These are phyloP conservation scores for Leptodermis oblonga DNA, from an alignment of 257 asterid genomes.

Conservation along the genomic window DNA sequence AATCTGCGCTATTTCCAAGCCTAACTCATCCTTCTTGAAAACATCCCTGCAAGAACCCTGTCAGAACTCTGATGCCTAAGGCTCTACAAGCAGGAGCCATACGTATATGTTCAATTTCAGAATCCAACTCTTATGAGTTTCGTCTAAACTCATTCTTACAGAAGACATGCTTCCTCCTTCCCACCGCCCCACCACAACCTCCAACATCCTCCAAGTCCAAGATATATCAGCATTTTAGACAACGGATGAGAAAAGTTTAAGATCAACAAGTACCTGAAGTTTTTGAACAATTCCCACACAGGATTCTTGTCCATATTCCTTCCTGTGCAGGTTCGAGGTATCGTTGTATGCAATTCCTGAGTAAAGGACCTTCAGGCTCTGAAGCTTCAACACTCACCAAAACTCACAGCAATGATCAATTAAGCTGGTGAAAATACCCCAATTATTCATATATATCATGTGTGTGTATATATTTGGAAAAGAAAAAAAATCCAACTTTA, in stretches of 20 bases:
- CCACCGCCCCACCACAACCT: background rate
- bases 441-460: background rate
- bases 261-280: constrained; percentile 23
- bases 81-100: background rate
- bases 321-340: constrained; percentile 13
- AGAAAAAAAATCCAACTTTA: background rate
- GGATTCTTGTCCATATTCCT: constrained; percentile 24
- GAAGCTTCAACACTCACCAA: background rate
- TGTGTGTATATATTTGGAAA: too few species aligned
- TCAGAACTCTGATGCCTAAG: background rate
- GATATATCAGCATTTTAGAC: background rate
- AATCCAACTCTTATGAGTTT: background rate
- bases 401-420: constrained; percentile 1
- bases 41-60: constrained; percentile 24
- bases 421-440: background rate
- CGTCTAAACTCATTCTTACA: background rate
- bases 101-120: too few species aligned
- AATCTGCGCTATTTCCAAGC: constrained; percentile 42
- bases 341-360: constrained; percentile 6
- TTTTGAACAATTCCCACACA: constrained; percentile 38
- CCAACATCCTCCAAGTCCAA: background rate
- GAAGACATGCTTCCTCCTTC: background rate
- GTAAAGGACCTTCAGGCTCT: background rate
- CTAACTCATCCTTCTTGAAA: constrained; percentile 48
- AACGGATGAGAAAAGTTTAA: background rate